These are phyloP conservation scores for Cerrena zonata DNA, from an alignment of 1,284 basidiomycete species.

Conservation along the genomic window DNA sequence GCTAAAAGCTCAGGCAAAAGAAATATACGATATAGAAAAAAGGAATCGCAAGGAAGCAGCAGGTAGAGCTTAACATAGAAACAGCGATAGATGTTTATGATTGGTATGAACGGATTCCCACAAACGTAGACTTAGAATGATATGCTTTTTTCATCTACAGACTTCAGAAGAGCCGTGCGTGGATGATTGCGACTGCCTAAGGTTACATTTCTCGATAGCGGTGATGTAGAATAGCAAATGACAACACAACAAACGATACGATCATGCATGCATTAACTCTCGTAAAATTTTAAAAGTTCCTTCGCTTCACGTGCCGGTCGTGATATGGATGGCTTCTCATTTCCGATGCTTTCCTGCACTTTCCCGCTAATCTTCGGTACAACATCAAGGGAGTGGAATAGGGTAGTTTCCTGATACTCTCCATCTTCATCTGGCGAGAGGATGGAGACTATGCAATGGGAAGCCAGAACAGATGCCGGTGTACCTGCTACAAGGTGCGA, in stretches of 20 bases:
- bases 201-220: not conserved
- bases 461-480: constrained; percentile 56
- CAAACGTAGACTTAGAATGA: no score
- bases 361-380: constrained; percentile 69
- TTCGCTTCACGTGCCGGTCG: constrained; percentile 81
- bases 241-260: constrained; percentile 41
- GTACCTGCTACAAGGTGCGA: constrained; percentile 58
- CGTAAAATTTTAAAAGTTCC: constrained; percentile 57
- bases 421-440: constrained; percentile 46
- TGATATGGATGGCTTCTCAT: constrained; percentile 71
- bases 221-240: not conserved
- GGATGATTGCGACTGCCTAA: not conserved
- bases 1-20: constrained; percentile 32
- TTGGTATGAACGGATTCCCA: no score
- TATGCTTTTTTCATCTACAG: no score
- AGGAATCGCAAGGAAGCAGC: no score
- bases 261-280: constrained; percentile 32
- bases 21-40: not conserved
- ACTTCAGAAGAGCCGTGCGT: no score
- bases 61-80: no score
- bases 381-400: constrained; percentile 64
- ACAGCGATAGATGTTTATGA: no score
- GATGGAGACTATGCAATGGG: constrained; percentile 62
- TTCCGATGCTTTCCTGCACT: constrained; percentile 63
- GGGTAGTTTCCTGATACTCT: constrained; percentile 29